phyloP scores from a whole-genome alignment of 352 stramenopile genomes.

The Pythium rhizo-oryzae region DNA sequence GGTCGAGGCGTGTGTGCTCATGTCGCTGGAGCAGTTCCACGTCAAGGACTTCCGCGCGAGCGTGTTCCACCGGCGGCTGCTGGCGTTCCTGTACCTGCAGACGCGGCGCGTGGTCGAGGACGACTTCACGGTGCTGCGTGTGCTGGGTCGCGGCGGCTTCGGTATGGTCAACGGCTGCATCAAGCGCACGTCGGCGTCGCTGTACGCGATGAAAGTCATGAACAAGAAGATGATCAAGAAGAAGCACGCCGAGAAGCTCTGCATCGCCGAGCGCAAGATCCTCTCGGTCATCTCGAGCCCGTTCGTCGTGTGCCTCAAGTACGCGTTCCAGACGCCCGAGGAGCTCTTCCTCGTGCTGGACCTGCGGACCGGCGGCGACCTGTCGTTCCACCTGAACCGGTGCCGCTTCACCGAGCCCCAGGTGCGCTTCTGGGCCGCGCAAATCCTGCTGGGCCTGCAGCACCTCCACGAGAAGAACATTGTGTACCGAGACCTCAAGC shows the following conservation, averaged over 20 bases:
- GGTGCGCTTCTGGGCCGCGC: slow-evolving; percentile 82
- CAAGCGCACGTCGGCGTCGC: slow-evolving; percentile 87
- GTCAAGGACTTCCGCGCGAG: slow-evolving; percentile 81
- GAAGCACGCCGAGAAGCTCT: slow-evolving; percentile 90
- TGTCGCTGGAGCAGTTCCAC: slow-evolving; percentile 63
- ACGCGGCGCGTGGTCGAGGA: slow-evolving; percentile 91
- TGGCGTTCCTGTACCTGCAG: slow-evolving; percentile 92
- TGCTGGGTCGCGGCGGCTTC: slow-evolving; percentile 96
- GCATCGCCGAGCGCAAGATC: slow-evolving; percentile 76
- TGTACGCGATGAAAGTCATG: slow-evolving; percentile 90
- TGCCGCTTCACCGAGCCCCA: slow-evolving; percentile 68
- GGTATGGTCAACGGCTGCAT: slow-evolving; percentile 97
- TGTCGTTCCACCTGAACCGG: slow-evolving; percentile 87
- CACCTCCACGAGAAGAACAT: slow-evolving; percentile 92
- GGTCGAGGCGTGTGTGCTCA: slow-evolving; percentile 72
- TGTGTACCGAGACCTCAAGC: slow-evolving; percentile 89
- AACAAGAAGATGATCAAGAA: slow-evolving; percentile 92
- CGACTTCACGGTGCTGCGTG: slow-evolving; percentile 96
- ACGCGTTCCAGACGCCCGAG: slow-evolving; percentile 94
- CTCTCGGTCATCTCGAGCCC: slow-evolving; percentile 76
- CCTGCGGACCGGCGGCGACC: slow-evolving; percentile 96
- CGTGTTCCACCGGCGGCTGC: slow-evolving; percentile 76
- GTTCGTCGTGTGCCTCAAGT: slow-evolving; percentile 97
- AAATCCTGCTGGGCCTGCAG: slow-evolving; percentile 75
- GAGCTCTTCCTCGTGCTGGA: slow-evolving; percentile 98